Evolutionary conservation across 1,284 basidiomycete species (phyloP), one percentile per base, ranked within the genome.

Genomic region (Gymnopus androsaceus): DNA sequence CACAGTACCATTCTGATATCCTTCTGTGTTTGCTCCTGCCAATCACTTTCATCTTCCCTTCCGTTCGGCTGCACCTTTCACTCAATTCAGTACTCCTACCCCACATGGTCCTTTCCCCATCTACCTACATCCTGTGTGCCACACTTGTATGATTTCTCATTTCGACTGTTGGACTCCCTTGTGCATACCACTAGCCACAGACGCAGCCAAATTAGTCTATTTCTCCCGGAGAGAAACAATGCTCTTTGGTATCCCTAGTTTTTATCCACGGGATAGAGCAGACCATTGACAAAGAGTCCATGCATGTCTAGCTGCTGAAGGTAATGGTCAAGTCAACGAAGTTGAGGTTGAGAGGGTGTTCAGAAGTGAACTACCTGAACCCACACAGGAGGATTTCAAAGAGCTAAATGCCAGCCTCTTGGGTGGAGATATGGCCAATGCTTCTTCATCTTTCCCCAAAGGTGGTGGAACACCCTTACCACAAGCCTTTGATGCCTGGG

Each of bases 161-260:
- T 87, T 77, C 67, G 70, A 72, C 31, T 61, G 74, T 42, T 57
- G 65, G 7, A 64, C 81, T 9, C 33, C 59, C 3, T 67, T 86
- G 33, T 62, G 71, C 51, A 64, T 75, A 0, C 85, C 87, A 0
- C 77, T 81, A 3, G 75, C 81, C 23, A 72, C 82, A 15, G 66
- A 77, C 25, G 80, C 84, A 0, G 87, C 88, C 1, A 84, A 82
- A 50, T 75, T 88, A 9, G 67, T 88, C 42, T 89, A 81, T 67
- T 80, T 87, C 52, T 73, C 83, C 2, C 77, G 83, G n/a, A 73
- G 81, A 14, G 85, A 89, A 61, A 62, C 78, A 1, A 63, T 72
- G 9, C 74, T 76, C 0, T 75, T 86, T 55, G 66, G 62, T 21
- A 63, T 82, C 14, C 80, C 81, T 1, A 66, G 70, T 0, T 69